phyloP scores from a whole-genome alignment of 108 stramenopile species.

The Nannochloropsis oceanica region DNA sequence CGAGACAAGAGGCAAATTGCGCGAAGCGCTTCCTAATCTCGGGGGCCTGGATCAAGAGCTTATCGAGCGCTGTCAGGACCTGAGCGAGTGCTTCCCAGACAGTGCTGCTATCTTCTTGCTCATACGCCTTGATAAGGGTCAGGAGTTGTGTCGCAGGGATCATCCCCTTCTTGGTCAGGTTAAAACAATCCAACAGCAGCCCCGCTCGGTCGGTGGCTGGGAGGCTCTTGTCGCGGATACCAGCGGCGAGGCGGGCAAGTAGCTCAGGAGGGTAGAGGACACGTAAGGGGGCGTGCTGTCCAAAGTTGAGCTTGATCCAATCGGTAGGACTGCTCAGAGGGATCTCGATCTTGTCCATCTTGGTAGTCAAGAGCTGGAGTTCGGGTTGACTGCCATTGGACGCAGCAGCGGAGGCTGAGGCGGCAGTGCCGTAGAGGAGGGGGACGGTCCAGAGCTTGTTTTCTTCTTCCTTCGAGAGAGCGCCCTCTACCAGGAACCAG shows the following conservation, averaged over 20 bases:
- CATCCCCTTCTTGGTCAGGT: conserved; percentile 70
- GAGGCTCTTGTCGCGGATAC: conserved; percentile 41
- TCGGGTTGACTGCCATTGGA: conserved; percentile 51
- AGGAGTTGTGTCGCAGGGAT: conserved; percentile 63
- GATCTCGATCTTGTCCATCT: conserved; percentile 52
- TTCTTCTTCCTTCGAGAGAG: conserved; percentile 45
- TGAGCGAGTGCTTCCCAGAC: neutral
- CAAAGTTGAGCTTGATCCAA: conserved; percentile 89
- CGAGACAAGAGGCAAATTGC: conserved; percentile 47
- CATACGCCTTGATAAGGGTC: conserved; percentile 54
- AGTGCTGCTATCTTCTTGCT: conserved; percentile 64
- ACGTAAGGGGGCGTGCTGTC: conserved; percentile 83
- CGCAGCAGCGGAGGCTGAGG: neutral
- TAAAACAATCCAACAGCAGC: conserved; percentile 65
- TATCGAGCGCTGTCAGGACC: neutral
- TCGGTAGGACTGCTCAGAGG: conserved; percentile 24
- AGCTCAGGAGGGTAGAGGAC: conserved; percentile 60
- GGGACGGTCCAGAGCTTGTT: conserved; percentile 80
- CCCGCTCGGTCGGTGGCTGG: conserved; percentile 67
- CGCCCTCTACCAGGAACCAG: conserved; percentile 80
- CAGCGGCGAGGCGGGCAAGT: conserved; percentile 44
- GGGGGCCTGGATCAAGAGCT: neutral
- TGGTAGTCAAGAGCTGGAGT: conserved; percentile 59
- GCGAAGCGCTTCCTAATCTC: neutral
- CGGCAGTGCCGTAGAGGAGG: conserved; percentile 55